Evolutionary conservation across 768 basidiomycete genomes (phyloP).

Genomic region (Kwoniella shandongensis): DNA sequence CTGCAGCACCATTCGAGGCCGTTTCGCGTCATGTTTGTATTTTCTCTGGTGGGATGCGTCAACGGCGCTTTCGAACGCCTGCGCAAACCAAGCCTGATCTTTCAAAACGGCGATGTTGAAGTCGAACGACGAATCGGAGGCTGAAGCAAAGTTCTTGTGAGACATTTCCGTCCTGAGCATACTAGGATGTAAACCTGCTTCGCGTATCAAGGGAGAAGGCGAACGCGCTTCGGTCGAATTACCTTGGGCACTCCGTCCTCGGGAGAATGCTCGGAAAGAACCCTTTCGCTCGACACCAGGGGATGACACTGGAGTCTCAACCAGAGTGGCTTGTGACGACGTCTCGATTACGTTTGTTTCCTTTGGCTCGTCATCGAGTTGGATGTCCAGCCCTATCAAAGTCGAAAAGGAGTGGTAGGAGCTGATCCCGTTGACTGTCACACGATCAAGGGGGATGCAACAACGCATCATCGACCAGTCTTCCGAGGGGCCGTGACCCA

Average conservation of each 20-base stretch:
- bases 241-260: too few relatives aligned
- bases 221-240: too few relatives aligned
- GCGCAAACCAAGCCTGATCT: slow-evolving; percentile 42
- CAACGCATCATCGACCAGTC: slow-evolving; percentile 51
- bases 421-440: slow-evolving; percentile 34
- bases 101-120: slow-evolving; percentile 51
- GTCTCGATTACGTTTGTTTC: too few relatives aligned
- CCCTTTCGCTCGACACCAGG: too few relatives aligned
- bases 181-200: too few relatives aligned
- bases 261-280: too few relatives aligned
- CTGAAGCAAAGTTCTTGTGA: too few relatives aligned
- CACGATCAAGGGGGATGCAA: slow-evolving; percentile 49
- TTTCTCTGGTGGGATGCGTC: slow-evolving; percentile 8
- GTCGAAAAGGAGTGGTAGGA: slow-evolving; percentile 51
- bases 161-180: too few relatives aligned
- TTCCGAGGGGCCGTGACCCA: slow-evolving; percentile 13
- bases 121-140: slow-evolving; percentile 14
- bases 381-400: slow-evolving; percentile 44
- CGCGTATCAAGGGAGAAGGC: too few relatives aligned
- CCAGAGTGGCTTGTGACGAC: too few relatives aligned
- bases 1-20: slow-evolving; percentile 36
- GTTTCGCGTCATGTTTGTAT: slow-evolving; percentile 24
- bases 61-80: slow-evolving; percentile 35
- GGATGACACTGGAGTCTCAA: background rate
- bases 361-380: slow-evolving; percentile 27